Evolutionary conservation across 2,329 filamentous ascomycete genomes (phyloP), one percentile per base, ranked within the genome.

Genomic region (Botrytis galanthina): DNA sequence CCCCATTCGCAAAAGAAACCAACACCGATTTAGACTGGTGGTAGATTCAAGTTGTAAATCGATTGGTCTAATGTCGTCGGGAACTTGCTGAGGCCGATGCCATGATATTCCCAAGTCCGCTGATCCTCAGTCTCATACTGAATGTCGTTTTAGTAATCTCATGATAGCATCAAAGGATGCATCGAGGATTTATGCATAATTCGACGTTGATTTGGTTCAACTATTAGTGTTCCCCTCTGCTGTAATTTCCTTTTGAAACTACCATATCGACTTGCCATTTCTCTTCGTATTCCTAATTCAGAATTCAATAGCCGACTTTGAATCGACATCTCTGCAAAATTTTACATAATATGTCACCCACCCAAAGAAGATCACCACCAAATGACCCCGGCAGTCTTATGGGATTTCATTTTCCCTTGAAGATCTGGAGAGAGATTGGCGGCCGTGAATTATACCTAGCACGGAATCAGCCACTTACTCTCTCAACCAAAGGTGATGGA

Each of bases 401-500:
- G 44, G 63, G 46, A 26, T 67, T 67, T 67, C 29, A 51, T 37
- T 67, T 51, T 26, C 63, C 63, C 32, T 51, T 67, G 46, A 67
- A 67, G 32, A 39, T 51, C 32, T 67, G 63, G 63, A 67, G 32
- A 67, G 63, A 67, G 37, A 67, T 67, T 67, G 63, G 63, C 48
- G 32, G 44, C 26, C 63, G 44, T 51, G 63, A 51, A 37, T 14
- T 67, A 9, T 37, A 67, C 14, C 29, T 51, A n/a, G 44, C 32
- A 26, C 46, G 22, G 16, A 37, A 67, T n/a, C 63, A 67, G 26
- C 63, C 63, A 20, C 44, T 67, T 51, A 37, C 35, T n/a, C 69
- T 73, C 9, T 73, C 74, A 3, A 76, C 73, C 59, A 32, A 35
- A 46, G 67, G 22, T 14, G 68, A 66, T 9, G 73, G 71, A 39